Evolutionary conservation across 2,329 filamentous ascomycete genomes (phyloP).

Genomic region (Bisporella sp.): DNA sequence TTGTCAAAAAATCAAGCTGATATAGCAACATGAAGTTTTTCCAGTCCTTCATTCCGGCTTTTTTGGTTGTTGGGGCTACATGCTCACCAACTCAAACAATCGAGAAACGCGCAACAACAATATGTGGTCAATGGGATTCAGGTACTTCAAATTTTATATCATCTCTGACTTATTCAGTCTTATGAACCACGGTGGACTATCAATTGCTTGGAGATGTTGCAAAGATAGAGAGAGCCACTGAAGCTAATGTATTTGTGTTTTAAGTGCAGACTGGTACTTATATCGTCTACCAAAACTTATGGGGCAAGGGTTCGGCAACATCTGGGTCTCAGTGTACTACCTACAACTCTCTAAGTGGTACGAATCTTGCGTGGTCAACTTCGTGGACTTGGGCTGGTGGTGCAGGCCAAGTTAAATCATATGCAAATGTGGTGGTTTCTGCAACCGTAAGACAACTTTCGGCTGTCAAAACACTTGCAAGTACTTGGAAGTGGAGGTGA

Average conservation of each 20-base stretch:
- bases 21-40: constrained; percentile 11
- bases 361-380: constrained; percentile 32
- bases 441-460: constrained; percentile 31
- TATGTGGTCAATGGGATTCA: constrained; percentile 20
- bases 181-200: too few species aligned
- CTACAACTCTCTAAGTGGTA: constrained; percentile 28
- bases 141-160: too few species aligned
- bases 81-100: constrained; percentile 17
- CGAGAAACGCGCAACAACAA: constrained; percentile 28
- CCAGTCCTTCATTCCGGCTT: constrained; percentile 4
- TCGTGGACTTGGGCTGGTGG: constrained; percentile 33
- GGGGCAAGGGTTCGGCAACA: constrained; percentile 23
- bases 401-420: constrained; percentile 33
- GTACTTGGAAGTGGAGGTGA: constrained; percentile 34
- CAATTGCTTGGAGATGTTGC: too few species aligned
- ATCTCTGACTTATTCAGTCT: too few species aligned
- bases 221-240: too few species aligned
- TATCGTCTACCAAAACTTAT: constrained; percentile 33
- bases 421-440: constrained; percentile 32
- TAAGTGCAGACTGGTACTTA: constrained; percentile 24
- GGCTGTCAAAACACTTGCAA: constrained; percentile 29
- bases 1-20: too few species aligned
- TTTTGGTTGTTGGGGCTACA: constrained; percentile 3
- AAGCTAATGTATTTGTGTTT: too few species aligned
- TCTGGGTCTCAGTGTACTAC: constrained; percentile 34